These are phyloP conservation scores for Aspergillus viridinutans DNA, from an alignment of 2,329 filamentous ascomycete genomes.

Conservation along the genomic window DNA sequence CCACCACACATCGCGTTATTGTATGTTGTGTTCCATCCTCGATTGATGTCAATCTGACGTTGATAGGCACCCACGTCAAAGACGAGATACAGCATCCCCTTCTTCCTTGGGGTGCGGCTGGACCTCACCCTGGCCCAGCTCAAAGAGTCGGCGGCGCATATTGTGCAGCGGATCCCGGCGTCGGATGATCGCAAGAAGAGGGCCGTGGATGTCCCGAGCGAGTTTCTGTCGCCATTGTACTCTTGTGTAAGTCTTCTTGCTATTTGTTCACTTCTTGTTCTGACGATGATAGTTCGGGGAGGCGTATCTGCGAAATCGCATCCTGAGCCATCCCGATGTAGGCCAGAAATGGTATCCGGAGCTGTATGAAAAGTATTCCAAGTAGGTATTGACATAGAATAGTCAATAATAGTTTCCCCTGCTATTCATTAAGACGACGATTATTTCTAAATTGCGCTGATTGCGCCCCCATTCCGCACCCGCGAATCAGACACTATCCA, in stretches of 20 bases:
- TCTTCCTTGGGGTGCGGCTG: conserved; percentile 52
- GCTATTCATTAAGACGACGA: not conserved
- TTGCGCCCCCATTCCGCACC: not conserved
- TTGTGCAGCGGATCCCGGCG: conserved; percentile 26
- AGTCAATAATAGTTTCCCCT: not conserved
- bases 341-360: conserved; percentile 34
- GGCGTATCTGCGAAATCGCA: conserved; percentile 34
- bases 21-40: conserved; percentile 15
- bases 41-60: conserved; percentile 6
- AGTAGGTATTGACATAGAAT: conserved; percentile 13
- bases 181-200: conserved; percentile 29
- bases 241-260: conserved; percentile 25
- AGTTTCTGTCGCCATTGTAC: conserved; percentile 33
- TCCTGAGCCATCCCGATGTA: conserved; percentile 35
- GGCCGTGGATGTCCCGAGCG: conserved; percentile 34
- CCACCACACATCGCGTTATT: conserved; percentile 35
- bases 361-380: conserved; percentile 27
- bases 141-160: conserved; percentile 28
- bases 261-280: not conserved
- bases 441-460: not conserved
- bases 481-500: not conserved
- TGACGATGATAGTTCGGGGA: conserved; percentile 29
- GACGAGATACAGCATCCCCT: conserved; percentile 47
- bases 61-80: conserved; percentile 28
- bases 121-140: conserved; percentile 47